A percentile compares a stretch with the other conserved stretches of the same genome.
phyloP scores from a whole-genome alignment of 192 early-diverging fungal genomes.

The Mortierella hygrophila region DNA sequence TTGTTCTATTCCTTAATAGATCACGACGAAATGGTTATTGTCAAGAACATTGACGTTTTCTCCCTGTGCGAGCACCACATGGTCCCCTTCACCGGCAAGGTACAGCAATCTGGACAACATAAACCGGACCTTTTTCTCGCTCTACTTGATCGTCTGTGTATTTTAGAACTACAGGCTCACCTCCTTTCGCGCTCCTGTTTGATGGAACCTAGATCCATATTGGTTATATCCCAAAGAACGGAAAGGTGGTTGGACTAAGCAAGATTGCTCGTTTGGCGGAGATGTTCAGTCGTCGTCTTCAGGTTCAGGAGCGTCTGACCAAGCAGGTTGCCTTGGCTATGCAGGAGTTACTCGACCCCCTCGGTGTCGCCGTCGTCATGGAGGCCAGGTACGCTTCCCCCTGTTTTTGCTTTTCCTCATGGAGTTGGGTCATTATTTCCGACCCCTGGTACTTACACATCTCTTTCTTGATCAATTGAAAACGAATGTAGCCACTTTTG shows the following conservation, averaged over 20 bases:
- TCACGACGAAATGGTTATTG: conserved; percentile 99
- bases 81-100: conserved; percentile 98
- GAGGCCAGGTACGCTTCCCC: conserved; percentile 80
- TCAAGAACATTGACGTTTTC: conserved; percentile 95
- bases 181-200: too few species aligned
- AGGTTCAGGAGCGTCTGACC: conserved; percentile 98
- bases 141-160: neutral
- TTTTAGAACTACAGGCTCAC: too few species aligned
- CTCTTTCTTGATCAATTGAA: neutral
- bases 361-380: conserved; percentile 98
- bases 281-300: conserved; percentile 95
- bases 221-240: conserved; percentile 93
- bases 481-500: conserved; percentile 81
- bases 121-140: neutral
- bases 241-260: conserved; percentile 93
- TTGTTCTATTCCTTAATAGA: conserved; percentile 59
- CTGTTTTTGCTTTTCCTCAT: neutral
- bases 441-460: neutral
- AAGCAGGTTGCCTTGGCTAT: conserved; percentile 96
- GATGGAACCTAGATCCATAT: conserved; percentile 80
- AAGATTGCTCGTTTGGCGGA: conserved; percentile 99
- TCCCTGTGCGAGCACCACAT: conserved; percentile 99
- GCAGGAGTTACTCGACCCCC: conserved; percentile 92
- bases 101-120: conserved; percentile 28
- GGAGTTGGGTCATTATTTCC: neutral